Evolutionary conservation across 768 basidiomycete species (phyloP), one percentile per base, ranked within the genome.

Genomic region (Boletus vermiculosoides): DNA sequence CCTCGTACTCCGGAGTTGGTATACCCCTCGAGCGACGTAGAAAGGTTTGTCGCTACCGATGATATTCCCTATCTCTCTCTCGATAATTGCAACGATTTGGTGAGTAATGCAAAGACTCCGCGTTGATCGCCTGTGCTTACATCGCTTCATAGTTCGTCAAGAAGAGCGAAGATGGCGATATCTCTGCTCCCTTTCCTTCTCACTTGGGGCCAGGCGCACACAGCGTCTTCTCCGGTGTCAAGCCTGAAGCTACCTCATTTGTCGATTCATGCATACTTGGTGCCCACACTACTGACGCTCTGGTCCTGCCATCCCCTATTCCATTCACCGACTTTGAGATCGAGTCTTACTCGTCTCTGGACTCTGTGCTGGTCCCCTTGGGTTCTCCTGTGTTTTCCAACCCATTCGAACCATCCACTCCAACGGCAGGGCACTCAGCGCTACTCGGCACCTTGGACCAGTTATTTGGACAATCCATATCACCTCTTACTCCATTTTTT

Each of bases 11-110:
- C 71, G n/a, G 66, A 65, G 39, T 33, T 63, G 9, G 37, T 56
- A 50, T 59, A 60, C 51, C 62, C 62, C 2, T 28, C 23, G 6
- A 50, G 49, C 7, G 22, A 22, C 16, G 18, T 50, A 16, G 58
- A 59, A 10, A 65, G 49, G 7, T 78, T 77, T 37, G 67, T 77
- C 12, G 49, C 70, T 9, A 78, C 70, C 16, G 58, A 65, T 6
- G 70, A 75, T 2, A 78, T 78, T 44, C 76, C 75, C 7, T 50
- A 63, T 51, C 63, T 77, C 37, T 64, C 68, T 40, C 69, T 77
- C 16, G 67, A 72, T 54, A 31, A 39, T 16, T 48, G 28, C 39
- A n/a, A 36, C 45, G 42, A 52, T 48, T 11, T 47, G 58, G 72
- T 74, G 57, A 54, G 71, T 56, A 4, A 33, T 5, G 13, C 22